Evolutionary conservation across 2,329 filamentous ascomycete genomes (phyloP).

Genomic region (Trichoderma polysporum): DNA sequence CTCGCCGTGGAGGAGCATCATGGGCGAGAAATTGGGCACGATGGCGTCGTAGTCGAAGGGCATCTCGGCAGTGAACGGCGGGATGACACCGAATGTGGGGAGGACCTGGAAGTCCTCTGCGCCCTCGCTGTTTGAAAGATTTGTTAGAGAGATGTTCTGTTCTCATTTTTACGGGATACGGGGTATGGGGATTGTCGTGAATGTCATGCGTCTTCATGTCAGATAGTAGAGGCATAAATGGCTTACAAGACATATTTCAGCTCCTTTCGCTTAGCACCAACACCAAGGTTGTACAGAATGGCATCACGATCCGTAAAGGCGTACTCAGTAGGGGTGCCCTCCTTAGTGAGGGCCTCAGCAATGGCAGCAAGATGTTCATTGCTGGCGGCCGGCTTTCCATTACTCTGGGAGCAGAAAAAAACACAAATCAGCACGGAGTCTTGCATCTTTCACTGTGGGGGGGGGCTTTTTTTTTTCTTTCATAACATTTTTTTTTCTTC

Average conservation of each 20-base stretch:
- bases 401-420: conserved; percentile 24
- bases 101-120: conserved; percentile 89
- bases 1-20: conserved; percentile 99
- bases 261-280: conserved; percentile 89
- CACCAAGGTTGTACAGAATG: conserved; percentile 92
- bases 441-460: not conserved
- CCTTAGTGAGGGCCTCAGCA: conserved; percentile 68
- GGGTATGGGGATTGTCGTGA: no score
- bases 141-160: conserved; percentile 12
- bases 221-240: not conserved
- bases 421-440: conserved; percentile 26
- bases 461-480: conserved; percentile 3
- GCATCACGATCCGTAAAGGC: conserved; percentile 82
- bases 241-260: conserved; percentile 75
- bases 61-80: conserved; percentile 80
- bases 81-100: conserved; percentile 94
- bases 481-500: conserved; percentile 13
- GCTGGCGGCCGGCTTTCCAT: conserved; percentile 37
- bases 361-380: conserved; percentile 73
- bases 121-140: conserved; percentile 60
- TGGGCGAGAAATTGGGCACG: conserved; percentile 93
- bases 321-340: conserved; percentile 72
- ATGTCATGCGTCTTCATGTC: not conserved
- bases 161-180: no score
- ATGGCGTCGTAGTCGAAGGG: conserved; percentile 80